Conservation (phyloP, 225 moss, liverwort and hornwort species). For the Takakia lepidozioides region DNA sequence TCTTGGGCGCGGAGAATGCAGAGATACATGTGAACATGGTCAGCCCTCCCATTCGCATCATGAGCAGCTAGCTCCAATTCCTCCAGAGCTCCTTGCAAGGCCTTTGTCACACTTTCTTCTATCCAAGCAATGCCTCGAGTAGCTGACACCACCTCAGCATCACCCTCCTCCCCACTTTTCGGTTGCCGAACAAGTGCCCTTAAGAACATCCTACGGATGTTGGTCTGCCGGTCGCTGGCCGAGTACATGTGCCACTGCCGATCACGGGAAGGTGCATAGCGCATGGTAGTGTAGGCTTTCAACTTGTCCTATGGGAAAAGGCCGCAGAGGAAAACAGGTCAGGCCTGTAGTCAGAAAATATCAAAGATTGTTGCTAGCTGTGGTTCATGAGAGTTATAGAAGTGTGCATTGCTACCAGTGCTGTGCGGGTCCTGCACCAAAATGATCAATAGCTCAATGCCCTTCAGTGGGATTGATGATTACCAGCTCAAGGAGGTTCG, state of each 20-base stretch:
- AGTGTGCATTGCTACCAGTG: no score
- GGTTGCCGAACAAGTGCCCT: constrained; percentile 75
- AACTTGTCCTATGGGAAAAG: constrained; percentile 97
- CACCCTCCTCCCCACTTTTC: constrained; percentile 30
- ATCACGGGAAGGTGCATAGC: constrained; percentile 86
- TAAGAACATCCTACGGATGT: constrained; percentile 59
- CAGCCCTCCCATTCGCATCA: constrained; percentile 61
- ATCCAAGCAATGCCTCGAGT: constrained; percentile 19
- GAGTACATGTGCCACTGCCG: constrained; percentile 92
- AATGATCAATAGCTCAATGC: no score
- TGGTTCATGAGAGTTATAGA: no score
- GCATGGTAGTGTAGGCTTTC: constrained; percentile 67
- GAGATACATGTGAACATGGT: constrained; percentile 81
- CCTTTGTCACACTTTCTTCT: constrained; percentile 38
- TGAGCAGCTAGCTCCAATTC: constrained; percentile 85
- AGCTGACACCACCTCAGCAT: constrained; percentile 8
- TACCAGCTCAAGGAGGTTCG: constrained; percentile 89
- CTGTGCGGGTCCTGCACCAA: no score
- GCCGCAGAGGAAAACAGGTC: no score
- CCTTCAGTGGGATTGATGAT: no score
- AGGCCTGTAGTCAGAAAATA: no score
- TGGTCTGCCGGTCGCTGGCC: constrained; percentile 57
- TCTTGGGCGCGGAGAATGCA: constrained; percentile 76
- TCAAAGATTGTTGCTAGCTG: no score
- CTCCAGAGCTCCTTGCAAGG: constrained; percentile 77